Conservation (phyloP, 352 stramenopile species). For the Phytopythium montanum region DNA sequence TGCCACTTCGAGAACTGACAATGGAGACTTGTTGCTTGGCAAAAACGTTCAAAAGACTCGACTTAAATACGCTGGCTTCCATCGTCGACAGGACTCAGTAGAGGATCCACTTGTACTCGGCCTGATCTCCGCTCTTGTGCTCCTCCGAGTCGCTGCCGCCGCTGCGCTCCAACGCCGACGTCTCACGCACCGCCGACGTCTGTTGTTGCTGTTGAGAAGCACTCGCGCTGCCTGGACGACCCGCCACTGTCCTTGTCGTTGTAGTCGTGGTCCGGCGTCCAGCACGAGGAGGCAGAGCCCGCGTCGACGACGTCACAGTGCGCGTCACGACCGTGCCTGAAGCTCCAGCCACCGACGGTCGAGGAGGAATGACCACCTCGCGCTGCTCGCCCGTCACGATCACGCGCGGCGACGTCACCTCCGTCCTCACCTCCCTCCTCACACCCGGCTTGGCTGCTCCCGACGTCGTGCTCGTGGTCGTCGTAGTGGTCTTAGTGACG, state of each 20-base stretch:
- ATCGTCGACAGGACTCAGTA: neutral
- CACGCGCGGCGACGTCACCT: neutral
- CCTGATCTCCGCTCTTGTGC: neutral
- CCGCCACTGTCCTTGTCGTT: neutral
- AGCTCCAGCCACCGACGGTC: neutral
- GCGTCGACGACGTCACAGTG: neutral
- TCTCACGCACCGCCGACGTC: neutral
- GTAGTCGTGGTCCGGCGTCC: neutral
- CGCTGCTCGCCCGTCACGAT: neutral
- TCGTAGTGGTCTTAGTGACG: constrained; percentile 13
- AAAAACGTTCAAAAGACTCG: too few species aligned
- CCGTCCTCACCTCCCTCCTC: neutral
- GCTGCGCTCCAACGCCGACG: neutral
- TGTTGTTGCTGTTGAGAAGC: neutral
- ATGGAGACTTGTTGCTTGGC: too few species aligned
- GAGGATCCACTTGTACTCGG: constrained; percentile 4
- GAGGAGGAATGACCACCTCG: neutral
- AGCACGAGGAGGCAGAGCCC: neutral
- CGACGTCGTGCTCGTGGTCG: constrained; percentile 8
- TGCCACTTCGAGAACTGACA: too few species aligned
- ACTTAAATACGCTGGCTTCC: neutral
- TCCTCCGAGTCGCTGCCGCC: neutral
- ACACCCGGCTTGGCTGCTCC: neutral
- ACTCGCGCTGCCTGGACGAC: neutral
- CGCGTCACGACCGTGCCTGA: neutral